phyloP scores from a whole-genome alignment of 805 yeast species.

The Myxozyma melibiosi region DNA sequence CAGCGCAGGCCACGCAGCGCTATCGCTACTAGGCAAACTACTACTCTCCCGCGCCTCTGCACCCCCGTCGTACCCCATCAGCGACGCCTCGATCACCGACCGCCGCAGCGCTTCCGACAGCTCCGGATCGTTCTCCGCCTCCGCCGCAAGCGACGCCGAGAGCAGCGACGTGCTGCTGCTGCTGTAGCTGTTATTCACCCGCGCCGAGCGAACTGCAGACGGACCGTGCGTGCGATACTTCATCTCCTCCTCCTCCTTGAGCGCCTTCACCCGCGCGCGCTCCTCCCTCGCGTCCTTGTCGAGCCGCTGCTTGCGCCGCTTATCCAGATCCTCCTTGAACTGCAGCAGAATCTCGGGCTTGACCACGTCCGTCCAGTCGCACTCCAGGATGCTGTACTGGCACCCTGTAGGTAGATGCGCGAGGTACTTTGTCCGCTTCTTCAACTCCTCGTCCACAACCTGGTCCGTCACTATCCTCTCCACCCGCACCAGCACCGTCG shows the following conservation, averaged over 20 bases:
- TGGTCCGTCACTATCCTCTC: conserved; percentile 72
- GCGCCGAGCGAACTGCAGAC: neutral
- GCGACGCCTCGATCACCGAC: conserved; percentile 7
- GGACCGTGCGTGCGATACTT: conserved; percentile 4
- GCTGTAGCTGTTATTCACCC: neutral
- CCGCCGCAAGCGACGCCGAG: conserved; percentile 1
- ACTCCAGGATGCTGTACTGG: conserved; percentile 77
- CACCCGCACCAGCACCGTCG: conserved; percentile 58
- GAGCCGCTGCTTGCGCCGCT: conserved; percentile 57
- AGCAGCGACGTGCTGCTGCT: neutral
- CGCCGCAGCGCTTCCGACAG: conserved; percentile 11
- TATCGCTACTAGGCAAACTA: conserved; percentile 10
- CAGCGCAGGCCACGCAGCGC: conserved; percentile 38
- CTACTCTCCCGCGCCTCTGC: neutral
- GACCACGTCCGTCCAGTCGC: conserved; percentile 67
- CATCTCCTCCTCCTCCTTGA: conserved; percentile 55
- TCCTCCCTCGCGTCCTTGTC: conserved; percentile 62
- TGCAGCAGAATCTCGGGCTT: conserved; percentile 49
- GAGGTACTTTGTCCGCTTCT: conserved; percentile 68
- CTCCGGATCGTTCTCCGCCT: conserved; percentile 11
- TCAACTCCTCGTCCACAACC: conserved; percentile 60
- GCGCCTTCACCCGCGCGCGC: conserved; percentile 58
- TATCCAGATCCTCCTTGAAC: conserved; percentile 59
- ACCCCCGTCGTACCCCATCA: neutral
- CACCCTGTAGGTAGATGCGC: conserved; percentile 85